These are phyloP conservation scores for Leishmania braziliensis DNA, from an alignment of 208 protist genomes.

Conservation along the genomic window DNA sequence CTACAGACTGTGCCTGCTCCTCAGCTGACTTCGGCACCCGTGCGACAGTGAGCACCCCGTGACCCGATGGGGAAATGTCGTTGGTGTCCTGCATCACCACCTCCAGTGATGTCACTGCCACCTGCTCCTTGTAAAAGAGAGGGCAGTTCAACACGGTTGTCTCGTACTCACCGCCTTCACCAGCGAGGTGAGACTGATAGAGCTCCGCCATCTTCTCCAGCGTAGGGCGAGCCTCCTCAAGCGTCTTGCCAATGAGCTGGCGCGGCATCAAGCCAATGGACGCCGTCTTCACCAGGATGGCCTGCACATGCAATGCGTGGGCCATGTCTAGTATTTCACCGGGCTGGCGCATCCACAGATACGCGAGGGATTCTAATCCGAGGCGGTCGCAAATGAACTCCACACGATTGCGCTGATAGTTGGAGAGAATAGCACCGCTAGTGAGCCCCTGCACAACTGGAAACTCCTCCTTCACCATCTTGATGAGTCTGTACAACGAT, in stretches of 20 bases:
- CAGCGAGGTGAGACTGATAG: conserved; percentile 95
- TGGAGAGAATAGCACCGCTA: conserved; percentile 97
- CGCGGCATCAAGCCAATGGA: conserved; percentile 91
- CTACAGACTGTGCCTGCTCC: conserved; percentile 34
- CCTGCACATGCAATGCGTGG: conserved; percentile 68
- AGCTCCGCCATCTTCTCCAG: conserved; percentile 56
- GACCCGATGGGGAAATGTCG: conserved; percentile 73
- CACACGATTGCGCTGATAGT: conserved; percentile 98
- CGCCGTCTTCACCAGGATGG: conserved; percentile 97
- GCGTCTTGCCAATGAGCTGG: conserved; percentile 88
- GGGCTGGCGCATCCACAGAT: conserved; percentile 96
- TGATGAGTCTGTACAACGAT: conserved; percentile 93
- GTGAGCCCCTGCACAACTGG: conserved; percentile 93
- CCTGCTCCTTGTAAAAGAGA: conserved; percentile 56
- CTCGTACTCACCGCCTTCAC: conserved; percentile 99
- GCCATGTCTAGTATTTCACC: conserved; percentile 95
- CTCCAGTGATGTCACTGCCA: conserved; percentile 40
- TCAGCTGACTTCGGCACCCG: conserved; percentile 45
- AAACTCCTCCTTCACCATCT: conserved; percentile 84
- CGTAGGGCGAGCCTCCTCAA: conserved; percentile 70
- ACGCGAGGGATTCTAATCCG: conserved; percentile 93
- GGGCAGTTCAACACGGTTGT: conserved; percentile 98
- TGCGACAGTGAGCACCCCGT: conserved; percentile 51
- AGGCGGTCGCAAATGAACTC: conserved; percentile 97
- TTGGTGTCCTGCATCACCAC: conserved; percentile 85